Conservation (phyloP, 1,139 yeast genomes). For the Sugiyamaella grinbergsii region DNA sequence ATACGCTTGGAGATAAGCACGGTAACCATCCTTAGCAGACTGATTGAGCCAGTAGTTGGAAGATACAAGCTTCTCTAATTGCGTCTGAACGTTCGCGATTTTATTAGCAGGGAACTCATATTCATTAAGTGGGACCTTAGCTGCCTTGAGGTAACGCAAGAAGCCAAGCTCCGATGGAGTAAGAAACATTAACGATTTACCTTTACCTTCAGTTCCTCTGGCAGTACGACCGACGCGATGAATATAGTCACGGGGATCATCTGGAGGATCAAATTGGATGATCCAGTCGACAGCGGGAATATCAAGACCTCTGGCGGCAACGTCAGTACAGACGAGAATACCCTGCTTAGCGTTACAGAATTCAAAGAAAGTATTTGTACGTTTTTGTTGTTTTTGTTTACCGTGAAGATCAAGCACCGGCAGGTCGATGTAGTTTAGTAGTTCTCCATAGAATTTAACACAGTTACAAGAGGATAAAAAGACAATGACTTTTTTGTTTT, state of each 20-base stretch:
- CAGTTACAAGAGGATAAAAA: conserved; percentile 95
- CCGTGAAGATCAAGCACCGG: conserved; percentile 97
- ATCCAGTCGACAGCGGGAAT: conserved; percentile 98
- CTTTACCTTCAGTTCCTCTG: conserved; percentile 88
- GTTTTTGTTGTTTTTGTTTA: conserved; percentile 95
- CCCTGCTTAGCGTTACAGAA: conserved; percentile 97
- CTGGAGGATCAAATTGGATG: conserved; percentile 96
- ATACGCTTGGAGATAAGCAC: conserved; percentile 94
- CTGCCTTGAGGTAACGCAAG: conserved; percentile 89
- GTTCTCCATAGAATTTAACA: conserved; percentile 93
- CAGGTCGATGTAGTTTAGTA: conserved; percentile 89
- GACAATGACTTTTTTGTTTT: conserved; percentile 85
- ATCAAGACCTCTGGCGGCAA: conserved; percentile 97
- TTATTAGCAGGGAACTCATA: conserved; percentile 92
- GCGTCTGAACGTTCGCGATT: conserved; percentile 94
- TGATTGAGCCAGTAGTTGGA: conserved; percentile 93
- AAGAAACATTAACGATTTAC: conserved; percentile 91
- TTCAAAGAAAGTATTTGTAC: conserved; percentile 96
- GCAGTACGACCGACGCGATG: conserved; percentile 99
- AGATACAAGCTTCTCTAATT: conserved; percentile 84
- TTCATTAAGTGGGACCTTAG: conserved; percentile 95
- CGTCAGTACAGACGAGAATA: conserved; percentile 90
- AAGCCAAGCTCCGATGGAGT: conserved; percentile 94
- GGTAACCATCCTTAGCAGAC: conserved; percentile 95
- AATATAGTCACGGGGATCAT: conserved; percentile 97